Base-by-base conservation (phyloP, 2,329 filamentous ascomycete species). In the Penicillium sp. region DNA sequence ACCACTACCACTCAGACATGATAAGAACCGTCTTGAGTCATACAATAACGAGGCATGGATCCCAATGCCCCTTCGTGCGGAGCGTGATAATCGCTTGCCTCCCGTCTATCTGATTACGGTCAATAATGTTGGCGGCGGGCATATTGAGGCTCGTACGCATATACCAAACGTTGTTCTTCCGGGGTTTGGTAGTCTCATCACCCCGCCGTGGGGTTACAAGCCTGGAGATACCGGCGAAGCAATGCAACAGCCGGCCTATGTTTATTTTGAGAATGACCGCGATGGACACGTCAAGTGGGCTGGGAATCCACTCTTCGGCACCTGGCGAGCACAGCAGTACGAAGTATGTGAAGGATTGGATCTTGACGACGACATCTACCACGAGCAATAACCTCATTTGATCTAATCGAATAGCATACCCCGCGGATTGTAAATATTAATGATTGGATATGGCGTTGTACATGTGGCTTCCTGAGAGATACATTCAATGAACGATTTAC, bases 11-110 rank as follows among this genome's bases (percentile, higher is more conserved):
- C 56, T 65, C 13, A 50, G 60, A 24, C 62, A 69, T 18, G 66
- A 72, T 44, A 62, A 61, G 37, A 60, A 56, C 25, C 57, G 69
- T 5, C 56, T 44, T 3, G 68, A 72, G 10, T 72, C 69, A 0
- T 71, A 61, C 33, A 63, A 67, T 35, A 72, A 72, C 13, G 59
- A 67, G 28, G 69, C 69, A 0, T 72, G 69, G 69, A 67, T 64
- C 8, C 61, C 68, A 0, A 64, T 68, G 62, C 65, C 68, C 7
- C 49, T 72, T 13, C 57, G 61, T 18, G 48, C 69, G 3, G 65
- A 71, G 1, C 61, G 65, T 2, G 65, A 71, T 41, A 37, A 58
- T 0, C 32, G 42, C 2, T 49, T 71, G 2, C 68, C 69, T 1
- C 67, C 68, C 1, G 66, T 65, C 1, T 72, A 72, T 45, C 49